phyloP scores from a whole-genome alignment of 2,329 filamentous ascomycete genomes.

The Cordyceps militaris region DNA sequence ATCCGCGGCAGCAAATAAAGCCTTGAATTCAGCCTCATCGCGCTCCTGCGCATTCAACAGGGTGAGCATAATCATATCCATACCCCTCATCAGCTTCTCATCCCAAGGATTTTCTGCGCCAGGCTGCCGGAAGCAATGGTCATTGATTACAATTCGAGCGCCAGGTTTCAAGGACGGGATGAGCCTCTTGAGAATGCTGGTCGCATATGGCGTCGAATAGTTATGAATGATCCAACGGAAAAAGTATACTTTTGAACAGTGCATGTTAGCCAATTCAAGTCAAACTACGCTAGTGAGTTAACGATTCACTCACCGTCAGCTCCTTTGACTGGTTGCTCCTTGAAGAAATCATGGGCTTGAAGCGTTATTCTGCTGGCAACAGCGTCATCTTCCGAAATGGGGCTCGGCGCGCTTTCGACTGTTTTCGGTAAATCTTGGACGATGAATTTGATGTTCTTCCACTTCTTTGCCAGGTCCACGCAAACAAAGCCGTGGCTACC shows the following conservation, averaged over 20 bases:
- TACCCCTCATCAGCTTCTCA: slow-evolving; percentile 39
- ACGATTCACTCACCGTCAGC: slow-evolving; percentile 39
- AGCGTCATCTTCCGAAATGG: slow-evolving; percentile 31
- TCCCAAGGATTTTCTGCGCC: slow-evolving; percentile 36
- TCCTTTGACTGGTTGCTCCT: slow-evolving; percentile 43
- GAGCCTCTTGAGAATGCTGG: slow-evolving; percentile 42
- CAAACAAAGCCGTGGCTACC: slow-evolving; percentile 52
- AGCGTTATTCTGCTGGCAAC: slow-evolving; percentile 35
- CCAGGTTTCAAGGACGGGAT: slow-evolving; percentile 50
- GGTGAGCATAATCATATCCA: slow-evolving; percentile 47
- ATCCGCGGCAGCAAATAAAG: slow-evolving; percentile 37
- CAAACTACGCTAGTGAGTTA: background rate
- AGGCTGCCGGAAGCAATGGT: slow-evolving; percentile 36
- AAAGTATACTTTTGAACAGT: slow-evolving; percentile 40
- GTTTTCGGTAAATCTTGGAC: slow-evolving; percentile 49
- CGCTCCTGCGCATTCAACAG: slow-evolving; percentile 47
- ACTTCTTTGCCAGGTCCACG: slow-evolving; percentile 45
- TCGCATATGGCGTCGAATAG: slow-evolving; percentile 47
- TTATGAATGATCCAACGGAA: slow-evolving; percentile 57
- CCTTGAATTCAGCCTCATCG: slow-evolving; percentile 37
- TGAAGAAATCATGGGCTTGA: slow-evolving; percentile 51
- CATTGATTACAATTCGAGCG: slow-evolving; percentile 40
- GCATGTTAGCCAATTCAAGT: background rate
- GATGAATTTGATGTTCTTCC: slow-evolving; percentile 45
- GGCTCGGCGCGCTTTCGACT: slow-evolving; percentile 38